Percentiles rank a stretch among this genome's conserved stretches.
Evolutionary conservation across 192 early-diverging fungal genomes (phyloP).

Genomic region (Coemansia sp.): DNA sequence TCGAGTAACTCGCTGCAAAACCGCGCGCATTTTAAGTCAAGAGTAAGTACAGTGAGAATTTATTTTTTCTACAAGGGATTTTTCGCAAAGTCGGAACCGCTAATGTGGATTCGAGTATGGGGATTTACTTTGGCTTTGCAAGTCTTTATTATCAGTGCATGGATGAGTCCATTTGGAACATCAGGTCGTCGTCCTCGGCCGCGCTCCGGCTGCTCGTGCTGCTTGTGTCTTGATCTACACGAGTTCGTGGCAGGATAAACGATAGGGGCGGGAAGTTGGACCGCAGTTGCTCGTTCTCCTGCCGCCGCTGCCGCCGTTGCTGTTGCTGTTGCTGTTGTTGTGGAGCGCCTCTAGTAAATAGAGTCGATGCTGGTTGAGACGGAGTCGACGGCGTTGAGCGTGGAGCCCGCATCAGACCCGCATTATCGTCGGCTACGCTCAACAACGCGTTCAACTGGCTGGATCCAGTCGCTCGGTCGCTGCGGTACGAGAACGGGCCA

Average conservation of each 20-base stretch:
- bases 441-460: slow-evolving; percentile 30
- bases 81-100: no score
- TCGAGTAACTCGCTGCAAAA: slow-evolving; percentile 62
- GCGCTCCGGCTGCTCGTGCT: neutral
- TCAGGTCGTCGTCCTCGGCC: slow-evolving; percentile 30
- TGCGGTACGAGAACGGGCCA: slow-evolving; percentile 31
- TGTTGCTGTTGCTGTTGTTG: neutral
- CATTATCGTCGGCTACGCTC: slow-evolving; percentile 16
- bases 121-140: no score
- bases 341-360: neutral
- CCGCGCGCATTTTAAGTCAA: slow-evolving; percentile 58
- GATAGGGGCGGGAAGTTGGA: slow-evolving; percentile 51
- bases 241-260: slow-evolving; percentile 45
- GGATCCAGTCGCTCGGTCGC: slow-evolving; percentile 27
- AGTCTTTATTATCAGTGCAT: neutral
- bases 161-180: slow-evolving; percentile 53
- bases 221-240: slow-evolving; percentile 16
- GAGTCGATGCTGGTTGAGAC: slow-evolving; percentile 4
- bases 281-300: slow-evolving; percentile 20
- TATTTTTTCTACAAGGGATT: slow-evolving; percentile 1
- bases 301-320: neutral
- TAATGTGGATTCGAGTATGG: no score
- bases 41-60: neutral
- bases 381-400: slow-evolving; percentile 45
- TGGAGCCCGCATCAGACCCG: slow-evolving; percentile 10